A percentile compares a stretch with the other conserved stretches of the same genome.
phyloP scores from a whole-genome alignment of 1,284 basidiomycete species.

The Moesziomyces antarcticus region DNA sequence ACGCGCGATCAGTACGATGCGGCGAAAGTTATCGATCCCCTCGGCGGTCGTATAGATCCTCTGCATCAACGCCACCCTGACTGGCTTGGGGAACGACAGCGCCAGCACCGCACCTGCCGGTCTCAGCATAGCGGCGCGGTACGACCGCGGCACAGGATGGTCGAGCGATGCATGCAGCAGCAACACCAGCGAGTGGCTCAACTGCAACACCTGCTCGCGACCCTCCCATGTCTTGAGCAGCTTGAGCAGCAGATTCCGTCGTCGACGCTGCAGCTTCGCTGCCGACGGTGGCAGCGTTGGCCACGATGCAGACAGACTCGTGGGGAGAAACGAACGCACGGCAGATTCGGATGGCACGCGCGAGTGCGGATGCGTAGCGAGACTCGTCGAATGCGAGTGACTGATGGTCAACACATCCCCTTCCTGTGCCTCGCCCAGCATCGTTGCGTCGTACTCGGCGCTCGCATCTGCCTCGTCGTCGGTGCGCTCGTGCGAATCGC shows the following conservation, averaged over 20 bases:
- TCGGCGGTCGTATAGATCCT: constrained; percentile 46
- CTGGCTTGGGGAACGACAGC: constrained; percentile 22
- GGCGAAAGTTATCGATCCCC: constrained; percentile 43
- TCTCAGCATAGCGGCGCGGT: constrained; percentile 13
- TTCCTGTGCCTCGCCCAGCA: constrained; percentile 14
- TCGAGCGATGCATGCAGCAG: constrained; percentile 36
- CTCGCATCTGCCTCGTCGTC: not conserved
- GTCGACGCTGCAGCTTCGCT: constrained; percentile 22
- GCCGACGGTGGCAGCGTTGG: constrained; percentile 28
- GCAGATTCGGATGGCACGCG: constrained; percentile 7
- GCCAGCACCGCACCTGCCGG: constrained; percentile 30
- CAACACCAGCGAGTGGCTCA: constrained; percentile 41
- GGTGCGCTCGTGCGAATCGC: constrained; percentile 28
- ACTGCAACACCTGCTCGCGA: constrained; percentile 33
- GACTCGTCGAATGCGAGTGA: constrained; percentile 30
- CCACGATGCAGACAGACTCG: constrained; percentile 30
- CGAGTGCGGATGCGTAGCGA: constrained; percentile 20
- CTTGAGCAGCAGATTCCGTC: constrained; percentile 26
- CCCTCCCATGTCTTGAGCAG: constrained; percentile 47
- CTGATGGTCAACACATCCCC: constrained; percentile 34
- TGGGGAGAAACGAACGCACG: constrained; percentile 7
- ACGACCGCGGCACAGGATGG: constrained; percentile 24
- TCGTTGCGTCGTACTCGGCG: not conserved
- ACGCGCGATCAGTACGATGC: constrained; percentile 37
- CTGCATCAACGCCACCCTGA: constrained; percentile 35